Evolutionary conservation across 192 early-diverging fungal species (phyloP), one percentile per base, ranked within the genome.

Genomic region (Backusella luteola): DNA sequence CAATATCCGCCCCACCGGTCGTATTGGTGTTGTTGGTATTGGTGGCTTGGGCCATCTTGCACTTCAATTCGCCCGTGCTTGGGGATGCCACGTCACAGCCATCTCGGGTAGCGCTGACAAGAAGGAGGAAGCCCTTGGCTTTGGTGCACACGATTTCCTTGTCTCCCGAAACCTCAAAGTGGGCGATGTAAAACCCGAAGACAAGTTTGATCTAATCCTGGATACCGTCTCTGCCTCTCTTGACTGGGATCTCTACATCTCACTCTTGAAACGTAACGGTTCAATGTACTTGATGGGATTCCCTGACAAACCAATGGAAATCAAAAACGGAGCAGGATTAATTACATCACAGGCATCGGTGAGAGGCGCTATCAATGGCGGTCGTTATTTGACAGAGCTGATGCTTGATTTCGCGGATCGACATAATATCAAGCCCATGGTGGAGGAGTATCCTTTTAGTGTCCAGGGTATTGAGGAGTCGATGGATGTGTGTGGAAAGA

Each of bases 11-110:
- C 85, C 90, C 35, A 93, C 92, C 9, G 85, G 84, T 34, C 81
- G 85, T 1, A 89, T 96, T 17, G 94, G 89, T 19, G 81, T 96
- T 8, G 85, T 94, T 44, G 95, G 95, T 21, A 85, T 96, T 35
- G 95, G 95, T 3, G 39, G 75, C 1, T 29, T 67, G 14, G 68
- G 71, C 8, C 92, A 93, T 73, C 86, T 93, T 67, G 92, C 88
- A 19, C 68, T 91, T n/a, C 89, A 90, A 79, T 91, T 86, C 67
- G 86, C 86, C 35, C 56, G 66, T 17, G 84, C 83, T 5, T 84
- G 89, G 53, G 87, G 87, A 26, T 80, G 82, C 38, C 76, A 88
- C 42, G 86, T 88, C 29, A 72, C 77, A 23, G 88, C 86, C 3
- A 84, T 90, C 6, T 89, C 90, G 44, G 76, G 75, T 0, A 77